Base-by-base conservation (phyloP, 805 yeast species). In the Nakazawaea ishiwadae region DNA sequence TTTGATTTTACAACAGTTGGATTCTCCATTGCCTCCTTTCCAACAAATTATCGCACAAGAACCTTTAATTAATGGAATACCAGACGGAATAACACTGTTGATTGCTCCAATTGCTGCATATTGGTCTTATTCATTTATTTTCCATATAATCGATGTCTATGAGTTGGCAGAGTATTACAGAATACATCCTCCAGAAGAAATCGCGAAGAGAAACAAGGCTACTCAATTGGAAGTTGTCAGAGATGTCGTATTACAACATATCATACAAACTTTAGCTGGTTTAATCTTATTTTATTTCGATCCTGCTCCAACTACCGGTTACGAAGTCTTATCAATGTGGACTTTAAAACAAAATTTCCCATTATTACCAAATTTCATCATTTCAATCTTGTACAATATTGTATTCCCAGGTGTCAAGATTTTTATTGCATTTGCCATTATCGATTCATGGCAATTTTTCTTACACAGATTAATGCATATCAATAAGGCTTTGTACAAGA, bases 361-460 rank as follows among this genome's bases (percentile, higher is more conserved):
- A 7, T 53, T 53, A 24, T 45, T 77, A 2, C 84, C 89, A 11
- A 68, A 73, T 46, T 50, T 55, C 14, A 50, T 66, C 8, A 68
- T 85, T 21, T 73, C 70, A 49, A 58, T 69, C 36, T 53, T 70
- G 17, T 88, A 86, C 62, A 69, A 73, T 67, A 78, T 79, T 52
- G 86, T 84, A 4, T 56, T 78, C 51, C 80, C 96, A 1, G 33
- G 65, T 1, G 20, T 76, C n/a, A 79, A 79, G 50, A 60, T 88
- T 24, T 37, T 64, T 11, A 35, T 69, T 23, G 96, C 95, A 3
- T 81, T 89, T 54, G 56, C 78, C 39, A 66, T 93, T 48, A 75
- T 93, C 52, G 99, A 93, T 60, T 74, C 96, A 3, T 93, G 99
- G 99, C 99, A 93, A 65, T 93, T 85, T 62, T 78, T 79, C 71